Evolutionary conservation across 116 monocot species (phyloP).

Genomic region (Trichopus zeylanicus): DNA sequence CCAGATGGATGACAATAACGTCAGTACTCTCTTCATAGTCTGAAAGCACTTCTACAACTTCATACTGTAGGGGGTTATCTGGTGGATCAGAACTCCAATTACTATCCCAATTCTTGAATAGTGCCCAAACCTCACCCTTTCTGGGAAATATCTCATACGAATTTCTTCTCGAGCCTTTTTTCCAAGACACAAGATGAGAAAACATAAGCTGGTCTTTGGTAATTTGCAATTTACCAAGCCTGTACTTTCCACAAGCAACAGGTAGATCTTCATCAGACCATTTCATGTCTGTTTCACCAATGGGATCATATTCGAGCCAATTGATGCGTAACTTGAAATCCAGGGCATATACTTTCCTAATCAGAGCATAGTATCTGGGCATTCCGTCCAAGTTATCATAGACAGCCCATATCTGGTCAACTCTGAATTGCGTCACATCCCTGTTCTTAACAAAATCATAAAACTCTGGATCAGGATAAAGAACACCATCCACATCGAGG

Average conservation of each 20-base stretch:
- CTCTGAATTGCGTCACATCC: conserved; percentile 30
- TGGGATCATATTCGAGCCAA: conserved; percentile 68
- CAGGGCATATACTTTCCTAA: conserved; percentile 23
- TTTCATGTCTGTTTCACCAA: conserved; percentile 18
- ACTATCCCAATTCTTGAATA: conserved; percentile 65
- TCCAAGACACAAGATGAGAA: conserved; percentile 47
- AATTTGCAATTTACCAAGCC: conserved; percentile 22
- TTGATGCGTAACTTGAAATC: conserved; percentile 44
- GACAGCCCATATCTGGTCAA: conserved; percentile 81
- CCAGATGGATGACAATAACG: conserved; percentile 25
- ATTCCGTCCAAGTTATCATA: conserved; percentile 90
- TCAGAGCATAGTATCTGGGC: conserved; percentile 80
- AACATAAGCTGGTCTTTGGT: conserved; percentile 38
- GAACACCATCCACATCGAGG: conserved; percentile 5
- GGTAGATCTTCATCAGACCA: conserved; percentile 49
- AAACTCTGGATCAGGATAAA: conserved; percentile 80
- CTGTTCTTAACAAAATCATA: conserved; percentile 67
- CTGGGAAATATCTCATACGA: conserved; percentile 49
- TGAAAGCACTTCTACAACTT: conserved; percentile 73
- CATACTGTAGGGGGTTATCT: conserved; percentile 51
- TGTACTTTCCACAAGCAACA: conserved; percentile 62
- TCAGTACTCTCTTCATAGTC: conserved; percentile 33
- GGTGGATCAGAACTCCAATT: conserved; percentile 40
- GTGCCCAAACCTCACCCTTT: conserved; percentile 85
- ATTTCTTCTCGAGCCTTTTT: conserved; percentile 26